Base-by-base conservation (phyloP, 257 asterid genomes). In the Salvia rosmarinus region DNA sequence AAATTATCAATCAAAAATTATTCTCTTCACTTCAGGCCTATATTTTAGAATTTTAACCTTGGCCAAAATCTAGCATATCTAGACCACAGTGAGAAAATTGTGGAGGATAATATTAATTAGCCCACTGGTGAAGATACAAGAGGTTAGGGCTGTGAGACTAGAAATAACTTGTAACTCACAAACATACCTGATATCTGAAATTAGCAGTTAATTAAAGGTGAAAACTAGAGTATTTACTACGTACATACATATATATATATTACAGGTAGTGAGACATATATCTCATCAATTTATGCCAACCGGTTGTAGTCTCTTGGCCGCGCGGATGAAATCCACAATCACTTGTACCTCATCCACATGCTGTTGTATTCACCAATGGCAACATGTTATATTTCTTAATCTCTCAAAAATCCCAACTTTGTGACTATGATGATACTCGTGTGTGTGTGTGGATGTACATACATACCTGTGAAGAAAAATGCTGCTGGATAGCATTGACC, bases 291-390 rank as follows among this genome's bases (percentile, higher is more conserved):
- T 84, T 46, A 80, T 56, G 57, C 83, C 82, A 32, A 75, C 82
- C 35, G 89, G 70, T 73, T 83, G 83, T n/a, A 82, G 74, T 67
- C 84, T 85, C 89, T 90, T 92, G 25, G 96, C 96, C 2, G 97
- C 86, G 2, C 85, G 96, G 77, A 90, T 85, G 58, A 92, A 92
- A 68, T 86, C 96, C 78, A 83, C 81, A 4, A 92, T 79, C 88
- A 90, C 98, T 76, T 88, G 86, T 30, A 84, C 87, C 90, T 92
- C 98, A 37, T 92, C 89, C 58, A 90, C 90, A 72, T 71, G 85
- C 97, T 92, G 96, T 59, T 55, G 49, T 35, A 55, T 64, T 23
- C 16, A 60, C 56, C 70, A 57, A 43, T 6, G 68, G n/a, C 42
- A 21, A 51, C 11, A 66, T 23, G 14, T 56, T 78, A 74, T 50